phyloP scores from a whole-genome alignment of 1,284 basidiomycete species.

The Leccinum huronense region DNA sequence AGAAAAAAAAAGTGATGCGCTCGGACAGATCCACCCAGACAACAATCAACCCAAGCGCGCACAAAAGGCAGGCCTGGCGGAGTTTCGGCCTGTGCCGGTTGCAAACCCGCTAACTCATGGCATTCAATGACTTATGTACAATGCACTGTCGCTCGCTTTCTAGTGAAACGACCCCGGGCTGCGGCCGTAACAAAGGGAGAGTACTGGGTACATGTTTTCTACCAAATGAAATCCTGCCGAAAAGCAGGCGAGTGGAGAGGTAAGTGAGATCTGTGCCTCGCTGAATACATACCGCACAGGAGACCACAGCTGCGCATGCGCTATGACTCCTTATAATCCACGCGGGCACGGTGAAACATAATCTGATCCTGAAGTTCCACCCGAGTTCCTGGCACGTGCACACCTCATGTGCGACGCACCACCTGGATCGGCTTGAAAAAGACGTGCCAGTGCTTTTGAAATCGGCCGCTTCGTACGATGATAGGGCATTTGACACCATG shows the following conservation, averaged over 20 bases:
- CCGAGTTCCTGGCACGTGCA: neutral
- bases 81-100: conserved; percentile 36
- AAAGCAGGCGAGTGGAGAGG: neutral
- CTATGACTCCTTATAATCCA: neutral
- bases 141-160: neutral
- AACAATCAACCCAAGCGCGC: conserved; percentile 29
- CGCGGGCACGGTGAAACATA: neutral
- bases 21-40: conserved; percentile 20
- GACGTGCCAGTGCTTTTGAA: neutral
- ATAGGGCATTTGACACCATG: neutral
- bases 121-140: neutral
- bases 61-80: conserved; percentile 29
- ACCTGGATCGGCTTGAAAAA: neutral
- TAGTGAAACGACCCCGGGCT: neutral
- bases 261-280: neutral
- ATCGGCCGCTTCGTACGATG: neutral
- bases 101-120: neutral
- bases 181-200: no score
- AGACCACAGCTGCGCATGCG: neutral
- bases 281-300: neutral
- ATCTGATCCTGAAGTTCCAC: neutral
- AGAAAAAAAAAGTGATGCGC: conserved; percentile 23
- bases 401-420: conserved; percentile 4
- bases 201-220: neutral
- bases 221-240: neutral